phyloP scores from a whole-genome alignment of 495 filamentous ascomycete species.

The Penicillium chermesinum region DNA sequence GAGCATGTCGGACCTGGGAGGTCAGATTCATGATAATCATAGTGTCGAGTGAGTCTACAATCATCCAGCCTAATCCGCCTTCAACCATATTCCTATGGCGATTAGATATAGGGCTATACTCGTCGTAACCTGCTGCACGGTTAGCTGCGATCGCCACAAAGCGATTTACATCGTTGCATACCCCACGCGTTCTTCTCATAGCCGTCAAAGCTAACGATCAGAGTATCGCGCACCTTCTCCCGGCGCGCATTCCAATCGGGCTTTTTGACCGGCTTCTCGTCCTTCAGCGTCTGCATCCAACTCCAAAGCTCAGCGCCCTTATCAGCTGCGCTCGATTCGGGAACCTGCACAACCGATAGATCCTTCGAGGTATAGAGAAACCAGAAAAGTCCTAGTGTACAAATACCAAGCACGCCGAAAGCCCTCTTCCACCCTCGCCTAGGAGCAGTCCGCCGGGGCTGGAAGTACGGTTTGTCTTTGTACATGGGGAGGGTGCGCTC shows the following conservation, averaged over 20 bases:
- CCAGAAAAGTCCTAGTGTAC: constrained; percentile 43
- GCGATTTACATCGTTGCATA: constrained; percentile 28
- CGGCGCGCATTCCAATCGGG: constrained; percentile 67
- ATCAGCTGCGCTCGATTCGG: constrained; percentile 12
- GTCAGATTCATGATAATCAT: constrained; percentile 98
- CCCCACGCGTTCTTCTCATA: constrained; percentile 96
- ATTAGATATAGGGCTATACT: constrained; percentile 78
- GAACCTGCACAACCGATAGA: constrained; percentile 7
- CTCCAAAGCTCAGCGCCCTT: constrained; percentile 38
- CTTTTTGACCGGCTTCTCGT: constrained; percentile 20
- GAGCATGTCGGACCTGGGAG: constrained; percentile 73
- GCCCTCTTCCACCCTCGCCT: constrained; percentile 26
- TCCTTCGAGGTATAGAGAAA: constrained; percentile 17
- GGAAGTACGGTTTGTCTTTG: constrained; percentile 90
- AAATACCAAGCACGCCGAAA: constrained; percentile 17
- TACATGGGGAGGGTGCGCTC: constrained; percentile 81
- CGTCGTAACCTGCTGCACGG: constrained; percentile 63
- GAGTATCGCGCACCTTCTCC: constrained; percentile 83
- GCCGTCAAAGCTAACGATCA: constrained; percentile 82
- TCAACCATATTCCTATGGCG: constrained; percentile 76
- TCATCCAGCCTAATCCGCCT: constrained; percentile 84
- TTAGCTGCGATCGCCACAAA: constrained; percentile 7
- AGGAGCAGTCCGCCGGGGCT: constrained; percentile 40
- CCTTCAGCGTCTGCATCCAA: constrained; percentile 35
- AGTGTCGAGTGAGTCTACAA: constrained; percentile 92